Evolutionary conservation across 257 asterid species (phyloP).

Genomic region (Jaltomata sinuosa): DNA sequence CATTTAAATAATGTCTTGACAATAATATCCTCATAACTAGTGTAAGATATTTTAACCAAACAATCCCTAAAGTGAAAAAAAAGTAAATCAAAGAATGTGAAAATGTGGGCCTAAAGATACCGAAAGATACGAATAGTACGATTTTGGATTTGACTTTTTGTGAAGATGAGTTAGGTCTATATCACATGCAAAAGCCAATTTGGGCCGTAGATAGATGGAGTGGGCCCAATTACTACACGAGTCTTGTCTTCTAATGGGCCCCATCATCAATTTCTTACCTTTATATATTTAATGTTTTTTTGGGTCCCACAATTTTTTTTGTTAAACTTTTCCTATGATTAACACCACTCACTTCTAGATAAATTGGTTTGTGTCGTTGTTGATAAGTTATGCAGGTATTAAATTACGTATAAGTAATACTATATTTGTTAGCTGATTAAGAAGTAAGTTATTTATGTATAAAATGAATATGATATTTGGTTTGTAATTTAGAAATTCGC

Average conservation of each 20-base stretch:
- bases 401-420: too few relatives aligned
- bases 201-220: not conserved
- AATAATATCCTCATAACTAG: not conserved
- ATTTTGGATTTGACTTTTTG: constrained; percentile 28
- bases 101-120: not conserved
- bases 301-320: too few relatives aligned
- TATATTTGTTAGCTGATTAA: too few relatives aligned
- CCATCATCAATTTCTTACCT: not conserved
- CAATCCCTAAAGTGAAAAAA: not conserved
- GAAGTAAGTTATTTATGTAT: too few relatives aligned
- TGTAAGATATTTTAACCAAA: not conserved
- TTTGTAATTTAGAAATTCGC: too few relatives aligned
- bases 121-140: not conserved
- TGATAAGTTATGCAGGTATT: too few relatives aligned
- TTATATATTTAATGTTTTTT: constrained; percentile 3
- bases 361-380: too few relatives aligned
- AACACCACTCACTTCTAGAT: not conserved
- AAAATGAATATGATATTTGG: too few relatives aligned
- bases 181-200: constrained; percentile 41
- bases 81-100: not conserved
- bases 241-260: constrained; percentile 16
- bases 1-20: not conserved
- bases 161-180: constrained; percentile 22
- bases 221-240: constrained; percentile 26
- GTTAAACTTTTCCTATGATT: not conserved